These are phyloP conservation scores for Cinnamomum micranthum DNA, from an alignment of 164 flowering plant genomes.

Conservation along the genomic window DNA sequence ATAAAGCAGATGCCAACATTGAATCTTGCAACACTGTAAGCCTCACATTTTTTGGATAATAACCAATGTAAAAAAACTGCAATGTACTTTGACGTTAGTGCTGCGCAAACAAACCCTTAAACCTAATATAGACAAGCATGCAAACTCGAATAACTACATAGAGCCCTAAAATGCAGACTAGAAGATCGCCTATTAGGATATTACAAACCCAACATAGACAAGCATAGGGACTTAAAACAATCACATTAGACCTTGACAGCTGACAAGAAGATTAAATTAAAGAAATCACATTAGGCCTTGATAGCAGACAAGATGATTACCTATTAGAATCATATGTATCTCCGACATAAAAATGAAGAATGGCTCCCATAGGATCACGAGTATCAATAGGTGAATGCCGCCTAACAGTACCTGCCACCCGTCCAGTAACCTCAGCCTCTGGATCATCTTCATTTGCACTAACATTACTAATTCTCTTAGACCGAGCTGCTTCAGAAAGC, in stretches of 20 bases:
- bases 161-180: no score
- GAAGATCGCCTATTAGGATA: not conserved
- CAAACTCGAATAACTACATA: no score
- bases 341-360: constrained; percentile 93
- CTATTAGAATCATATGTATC: constrained; percentile 69
- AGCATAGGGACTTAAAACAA: not conserved
- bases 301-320: constrained; percentile 22
- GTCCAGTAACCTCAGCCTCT: constrained; percentile 58
- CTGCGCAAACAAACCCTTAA: no score
- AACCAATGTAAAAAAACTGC: no score
- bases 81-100: no score
- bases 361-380: constrained; percentile 86
- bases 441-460: constrained; percentile 44
- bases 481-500: constrained; percentile 42
- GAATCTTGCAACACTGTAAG: no score
- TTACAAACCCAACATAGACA: not conserved
- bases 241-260: not conserved
- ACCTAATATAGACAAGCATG: no score
- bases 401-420: constrained; percentile 88
- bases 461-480: constrained; percentile 34
- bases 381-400: constrained; percentile 73
- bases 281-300: not conserved
- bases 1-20: no score
- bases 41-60: no score
- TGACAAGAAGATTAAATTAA: constrained; percentile 7